These are phyloP conservation scores for Vigna unguiculata DNA, from an alignment of 306 rosid genomes.

Conservation along the genomic window DNA sequence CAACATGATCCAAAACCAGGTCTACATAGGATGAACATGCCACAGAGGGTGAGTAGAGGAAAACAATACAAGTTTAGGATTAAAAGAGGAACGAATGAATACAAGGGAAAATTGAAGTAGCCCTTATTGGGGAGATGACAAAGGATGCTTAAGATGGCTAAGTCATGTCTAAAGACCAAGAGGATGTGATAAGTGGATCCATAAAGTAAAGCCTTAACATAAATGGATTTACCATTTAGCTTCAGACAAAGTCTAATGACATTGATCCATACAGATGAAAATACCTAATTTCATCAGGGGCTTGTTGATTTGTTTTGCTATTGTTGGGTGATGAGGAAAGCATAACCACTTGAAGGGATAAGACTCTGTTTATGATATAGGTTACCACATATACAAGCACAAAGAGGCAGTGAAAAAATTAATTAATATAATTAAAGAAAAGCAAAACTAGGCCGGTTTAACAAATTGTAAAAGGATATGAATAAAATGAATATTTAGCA, in stretches of 20 bases:
- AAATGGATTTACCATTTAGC: too few relatives aligned
- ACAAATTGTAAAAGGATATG: neutral
- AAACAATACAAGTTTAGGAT: too few relatives aligned
- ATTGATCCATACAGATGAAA: neutral
- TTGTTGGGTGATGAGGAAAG: neutral
- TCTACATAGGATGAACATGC: too few relatives aligned
- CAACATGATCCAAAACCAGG: too few relatives aligned
- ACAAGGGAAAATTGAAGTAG: too few relatives aligned
- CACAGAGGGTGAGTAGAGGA: too few relatives aligned
- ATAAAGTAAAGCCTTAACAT: too few relatives aligned
- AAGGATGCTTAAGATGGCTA: too few relatives aligned
- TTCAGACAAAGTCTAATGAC: neutral
- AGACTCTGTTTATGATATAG: neutral
- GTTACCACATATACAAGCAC: neutral
- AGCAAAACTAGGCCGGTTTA: neutral
- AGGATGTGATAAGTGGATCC: too few relatives aligned
- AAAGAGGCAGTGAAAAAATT: neutral
- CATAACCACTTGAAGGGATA: neutral
- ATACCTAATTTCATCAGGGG: neutral
- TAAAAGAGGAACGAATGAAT: too few relatives aligned
- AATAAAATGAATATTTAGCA: slow-evolving; percentile 7
- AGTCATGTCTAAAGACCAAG: too few relatives aligned
- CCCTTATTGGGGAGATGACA: too few relatives aligned
- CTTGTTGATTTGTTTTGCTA: neutral
- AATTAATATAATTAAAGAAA: neutral